Base-by-base conservation (phyloP, 208 protist genomes). In the Trypanosoma platydactyli region DNA sequence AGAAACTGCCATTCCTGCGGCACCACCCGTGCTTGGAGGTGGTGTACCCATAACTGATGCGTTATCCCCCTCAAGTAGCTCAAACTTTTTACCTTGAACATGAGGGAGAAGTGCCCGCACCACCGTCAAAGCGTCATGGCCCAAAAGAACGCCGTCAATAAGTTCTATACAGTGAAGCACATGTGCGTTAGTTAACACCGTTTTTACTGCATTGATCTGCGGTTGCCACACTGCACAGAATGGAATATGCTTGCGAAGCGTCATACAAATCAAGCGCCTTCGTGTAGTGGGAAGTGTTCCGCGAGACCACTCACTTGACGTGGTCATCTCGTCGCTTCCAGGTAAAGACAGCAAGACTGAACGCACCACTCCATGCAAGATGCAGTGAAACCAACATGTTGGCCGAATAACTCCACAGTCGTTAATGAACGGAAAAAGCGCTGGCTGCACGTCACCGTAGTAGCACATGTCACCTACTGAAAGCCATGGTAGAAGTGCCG, bases 101-200 rank as follows among this genome's bases (percentile, higher is more conserved):
- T 71, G n/a, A 16, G 64, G 64, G 11, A 40, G 30, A 20, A 65
- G 49, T 40, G 58, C 0, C 12, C 58, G 52, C 18, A 52, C 25
- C 29, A 60, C 0, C 40, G 33, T 16, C 7, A 63, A 27, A 7
- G 24, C 49, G 27, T 18, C 13, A 12, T 55, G 30, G 29, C 64
- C 57, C 60, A 64, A 64, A 38, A 82, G 40, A 29, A 82, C 27
- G n/a, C 60, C 60, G 33, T 79, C 64, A 30, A 83, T 53, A 9
- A 71, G 65, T 42, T 72, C 55, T 20, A 63, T 50, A 55, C 63
- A 48, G 35, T 71, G 64, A 53, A 71, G 55, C 24, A 16, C 55
- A 56, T 71, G 64, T 2, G 44, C 45, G 46, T 59, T 71, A 42
- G 45, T 56, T 16, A 71, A 35, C 3, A 71, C 48, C 33, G 57